Evolutionary conservation across 768 basidiomycete genomes (phyloP), one percentile per base, ranked within the genome.

Genomic region (Aureoboletus auriporus): DNA sequence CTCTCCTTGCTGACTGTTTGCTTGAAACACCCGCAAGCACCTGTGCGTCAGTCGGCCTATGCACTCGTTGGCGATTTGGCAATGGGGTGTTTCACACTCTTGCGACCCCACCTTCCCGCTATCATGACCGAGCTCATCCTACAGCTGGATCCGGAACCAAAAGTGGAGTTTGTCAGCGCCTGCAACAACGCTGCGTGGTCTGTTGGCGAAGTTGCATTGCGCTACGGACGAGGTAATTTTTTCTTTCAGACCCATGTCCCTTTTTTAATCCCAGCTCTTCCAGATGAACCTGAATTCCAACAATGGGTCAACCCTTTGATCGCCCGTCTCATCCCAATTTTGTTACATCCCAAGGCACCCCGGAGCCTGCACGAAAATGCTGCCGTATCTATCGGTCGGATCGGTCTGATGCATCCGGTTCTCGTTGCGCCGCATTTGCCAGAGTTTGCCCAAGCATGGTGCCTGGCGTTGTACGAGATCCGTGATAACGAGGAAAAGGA

Each of bases 111-210:
- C 52, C 85, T 97, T 72, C 79, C 90, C 1, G 81, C 82, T 27
- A 86, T 99, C 65, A 93, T 98, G 89, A 76, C 82, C 13, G 89
- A 93, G 63, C 77, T 99, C 46, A 88, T 89, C 52, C 71, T 78
- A 35, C 94, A 98, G 60, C 86, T 99, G 44, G 89, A 93, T 52
- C 88, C 89, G 5, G 90, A 95, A 61, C 96, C 95, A 1, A 89
- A 91, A 59, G 77, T 87, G 29, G 94, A 97, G 67, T 93, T 93
- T 61, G 83, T 98, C 53, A 94, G 92, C 56, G 96, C 95, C 6
- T 94, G 92, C 66, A 99, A 99, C 69, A 99, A 99, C 63, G 96
- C 96, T 9, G 95, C 95, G 1, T 99, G 96, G 96, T 93, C 93
- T n/a, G 93, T 96, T 27, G 96, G 96, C 38, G 96, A 99, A 69